Evolutionary conservation across 805 yeast species (phyloP), one percentile per base, ranked within the genome.

Genomic region (Saccharomycopsis oosterbeekiorum): DNA sequence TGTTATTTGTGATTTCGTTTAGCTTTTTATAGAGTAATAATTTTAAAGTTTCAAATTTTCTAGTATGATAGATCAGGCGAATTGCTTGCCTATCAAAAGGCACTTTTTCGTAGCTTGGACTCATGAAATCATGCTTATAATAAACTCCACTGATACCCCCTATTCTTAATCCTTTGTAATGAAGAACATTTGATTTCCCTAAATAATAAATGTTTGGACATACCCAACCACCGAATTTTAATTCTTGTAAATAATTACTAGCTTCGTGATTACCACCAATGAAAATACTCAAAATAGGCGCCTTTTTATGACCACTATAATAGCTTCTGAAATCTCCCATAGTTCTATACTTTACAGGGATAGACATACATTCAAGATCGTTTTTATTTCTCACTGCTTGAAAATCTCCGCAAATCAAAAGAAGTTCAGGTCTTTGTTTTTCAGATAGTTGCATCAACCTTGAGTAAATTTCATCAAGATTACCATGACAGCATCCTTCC

Each of bases 251-350:
- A 70, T 88, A 89, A 62, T 85, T 83, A 62, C 96, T 88, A 3
- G 94, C 84, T 70, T 94, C 99, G 69, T 94, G 99, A 72, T 94
- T 94, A 0, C 99, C 99, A 2, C 99, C 98, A 51, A 94, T 83
- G 66, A 93, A 87, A 0, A 94, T 66, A 0, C 98, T 93, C 39
- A 84, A 72, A 1, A 86, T 77, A 0, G 97, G 97, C 0, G 97
- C 96, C 36, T 59, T 71, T 56, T 73, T 75, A 19, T 67, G 65
- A 0, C 93, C 89, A 0, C 69, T 69, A 68, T 88, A 89, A 70
- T 91, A 93, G 26, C 80, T 74, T 54, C 80, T 83, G 71, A 93
- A 94, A 67, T 93, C 97, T 1, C 97, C 97, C 67, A 90, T 68
- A 51, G 71, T 71, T 55, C 80, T 78, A 71, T 88, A 94, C 70